phyloP scores from a whole-genome alignment of 176 grass and related monocot species.

The Pharus latifolius region DNA sequence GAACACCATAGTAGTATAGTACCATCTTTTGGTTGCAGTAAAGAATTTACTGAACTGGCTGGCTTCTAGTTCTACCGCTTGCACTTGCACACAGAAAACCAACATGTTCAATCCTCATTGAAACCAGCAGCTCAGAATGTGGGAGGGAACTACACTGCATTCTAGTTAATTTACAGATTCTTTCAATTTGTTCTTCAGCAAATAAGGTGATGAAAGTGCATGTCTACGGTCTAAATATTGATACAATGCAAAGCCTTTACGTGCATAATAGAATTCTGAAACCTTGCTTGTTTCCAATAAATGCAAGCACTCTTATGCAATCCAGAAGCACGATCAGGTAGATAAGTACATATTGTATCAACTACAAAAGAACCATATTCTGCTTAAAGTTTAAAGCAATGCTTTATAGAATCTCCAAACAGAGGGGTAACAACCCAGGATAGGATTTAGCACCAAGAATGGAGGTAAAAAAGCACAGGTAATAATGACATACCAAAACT shows the following conservation, averaged over 20 bases:
- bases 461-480: not conserved
- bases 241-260: no score
- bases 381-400: not conserved
- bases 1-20: not conserved
- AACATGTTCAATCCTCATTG: slow-evolving; percentile 27
- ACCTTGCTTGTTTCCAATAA: no score
- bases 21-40: slow-evolving; percentile 40
- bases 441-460: not conserved
- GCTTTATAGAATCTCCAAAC: not conserved
- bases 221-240: no score
- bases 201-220: no score
- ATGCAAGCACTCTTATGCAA: no score
- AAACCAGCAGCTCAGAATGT: slow-evolving; percentile 4
- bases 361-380: not conserved
- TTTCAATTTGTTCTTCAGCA: not conserved
- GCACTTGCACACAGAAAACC: not conserved
- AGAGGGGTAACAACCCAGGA: not conserved
- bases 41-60: not conserved
- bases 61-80: slow-evolving; percentile 2
- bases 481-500: not conserved
- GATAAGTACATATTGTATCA: no score
- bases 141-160: not conserved
- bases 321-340: no score
- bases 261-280: no score
- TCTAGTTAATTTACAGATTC: slow-evolving; percentile 4